Base-by-base conservation (phyloP, 345 rosid genomes). In the Pelargonium nanum region DNA sequence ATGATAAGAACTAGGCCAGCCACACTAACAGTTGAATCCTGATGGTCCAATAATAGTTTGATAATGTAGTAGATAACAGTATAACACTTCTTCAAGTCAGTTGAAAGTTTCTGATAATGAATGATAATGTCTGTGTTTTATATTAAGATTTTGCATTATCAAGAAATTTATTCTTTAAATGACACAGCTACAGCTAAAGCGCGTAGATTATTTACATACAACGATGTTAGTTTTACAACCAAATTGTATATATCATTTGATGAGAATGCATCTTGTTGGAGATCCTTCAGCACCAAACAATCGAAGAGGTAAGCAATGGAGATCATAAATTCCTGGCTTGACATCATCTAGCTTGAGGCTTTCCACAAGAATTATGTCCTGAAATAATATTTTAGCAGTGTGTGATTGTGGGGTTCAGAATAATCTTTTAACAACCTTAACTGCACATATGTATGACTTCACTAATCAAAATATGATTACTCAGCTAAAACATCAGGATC, bases 221-320 rank as follows among this genome's bases (percentile, higher is more conserved):
- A 17, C 48, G 2, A 40, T 40, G 2, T 17, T 28, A 28, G 3
- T 2, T 7, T 28, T 28, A 28, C 32, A 28, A 40, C 48, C 3
- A 17, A 40, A 2, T 9, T 40, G 2, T 40, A 52, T n/a, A 19
- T 30, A 30, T 73, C 67, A 77, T 71, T 69, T 65, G 67, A 69
- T 72, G 45, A 78, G 82, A 70, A 78, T 72, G 74, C 82, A 78
- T 74, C 82, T 69, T 13, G 62, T 22, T 22, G 79, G 82, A 10
- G 75, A 64, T 56, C 79, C 82, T 50, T 78, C 82, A 0, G 79
- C 70, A 30, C 82, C 79, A 30, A 53, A 55, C 70, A 78, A 45
- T 64, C 78, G 74, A 20, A 74, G 22, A 50, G 72, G 82, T 45
- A 78, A 65, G 72, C 78, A 78, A 28, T 74, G 78, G 53, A 78